Base-by-base conservation (phyloP, 768 basidiomycete species). In the Lactifluus subvellereus region DNA sequence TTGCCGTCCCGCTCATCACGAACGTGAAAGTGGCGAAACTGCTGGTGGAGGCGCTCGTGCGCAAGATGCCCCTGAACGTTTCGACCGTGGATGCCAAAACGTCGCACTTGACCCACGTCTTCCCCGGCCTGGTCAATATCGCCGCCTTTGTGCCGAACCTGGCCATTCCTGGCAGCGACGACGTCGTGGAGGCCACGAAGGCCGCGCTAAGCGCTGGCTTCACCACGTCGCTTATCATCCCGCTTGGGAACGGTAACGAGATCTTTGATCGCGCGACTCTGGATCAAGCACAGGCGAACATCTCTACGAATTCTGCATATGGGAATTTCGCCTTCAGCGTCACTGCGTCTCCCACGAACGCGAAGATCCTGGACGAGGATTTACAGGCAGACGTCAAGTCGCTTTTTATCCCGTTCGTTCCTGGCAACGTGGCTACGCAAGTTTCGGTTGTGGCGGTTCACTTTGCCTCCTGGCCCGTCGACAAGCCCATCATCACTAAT, bases 1-100 rank as follows among this genome's bases (percentile, higher is more conserved):
- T 96, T 70, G 97, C 95, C 35, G 87, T 98, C 38, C 97, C 97
- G 1, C 81, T 98, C 56, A 93, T 98, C 72, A 98, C 96, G 49
- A 98, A 99, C 73, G 90, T 99, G 78, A 99, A 99, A 79, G 94
- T 94, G 71, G 96, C 96, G 60, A 99, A 98, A 74, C 81, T 99
- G 72, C 83, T 98, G 45, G 89, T 92, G 16, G 94, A 98, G 76
- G 97, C 96, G 2, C 79, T 95, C 54, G 87, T 94, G 54, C 85
- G 93, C 67, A 94, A 86, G 74, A 79, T 96, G n/a, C 85, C 94
- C 5, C 80, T 98, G 50, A 89, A 97, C 47, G 91, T 99, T 35
- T 90, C 93, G 9, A 87, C 79, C 57, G 81, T 96, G 66, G 97
- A 99, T 73, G 91, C 85, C 77, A 98, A 98, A 82, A 91, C 88